phyloP scores from a whole-genome alignment of 495 filamentous ascomycete genomes.

The Lasiosphaeria ovina region DNA sequence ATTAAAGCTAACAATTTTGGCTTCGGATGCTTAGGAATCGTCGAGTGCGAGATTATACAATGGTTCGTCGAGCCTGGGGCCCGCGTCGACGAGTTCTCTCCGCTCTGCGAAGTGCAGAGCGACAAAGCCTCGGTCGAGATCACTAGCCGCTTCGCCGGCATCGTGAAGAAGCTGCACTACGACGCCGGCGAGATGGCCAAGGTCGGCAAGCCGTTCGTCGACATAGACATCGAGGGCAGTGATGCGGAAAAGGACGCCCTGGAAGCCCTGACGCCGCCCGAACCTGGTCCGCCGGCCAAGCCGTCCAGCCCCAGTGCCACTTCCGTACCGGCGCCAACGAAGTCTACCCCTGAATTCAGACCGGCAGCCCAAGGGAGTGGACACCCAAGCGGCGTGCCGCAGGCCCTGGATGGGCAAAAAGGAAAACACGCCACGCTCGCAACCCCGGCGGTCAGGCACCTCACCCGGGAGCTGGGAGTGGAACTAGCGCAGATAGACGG shows the following conservation, averaged over 20 bases:
- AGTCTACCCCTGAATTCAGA: neutral
- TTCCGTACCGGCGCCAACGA: neutral
- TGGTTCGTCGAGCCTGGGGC: conserved; percentile 99
- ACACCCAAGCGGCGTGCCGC: conserved; percentile 1
- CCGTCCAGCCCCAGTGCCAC: neutral
- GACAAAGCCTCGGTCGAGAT: conserved; percentile 99
- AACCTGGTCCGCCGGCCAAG: conserved; percentile 18
- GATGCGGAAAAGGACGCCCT: conserved; percentile 49
- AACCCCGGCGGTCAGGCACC: conserved; percentile 88
- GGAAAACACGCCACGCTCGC: conserved; percentile 69
- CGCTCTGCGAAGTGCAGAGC: conserved; percentile 94
- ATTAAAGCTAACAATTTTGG: conserved; percentile 3
- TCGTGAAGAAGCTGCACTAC: conserved; percentile 95
- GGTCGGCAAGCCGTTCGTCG: conserved; percentile 81
- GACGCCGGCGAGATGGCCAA: conserved; percentile 94
- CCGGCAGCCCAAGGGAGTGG: conserved; percentile 8
- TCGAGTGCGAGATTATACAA: conserved; percentile 97
- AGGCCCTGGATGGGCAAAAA: conserved; percentile 19
- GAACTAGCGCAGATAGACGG: conserved; percentile 75
- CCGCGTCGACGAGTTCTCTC: conserved; percentile 95
- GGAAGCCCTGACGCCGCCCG: conserved; percentile 39
- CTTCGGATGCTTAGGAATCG: conserved; percentile 65
- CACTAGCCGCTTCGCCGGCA: conserved; percentile 88
- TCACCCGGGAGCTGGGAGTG: conserved; percentile 73
- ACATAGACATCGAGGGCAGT: conserved; percentile 64